Evolutionary conservation across 257 asterid species (phyloP), one percentile per base, ranked within the genome.

Genomic region (Nicotiana otophora): DNA sequence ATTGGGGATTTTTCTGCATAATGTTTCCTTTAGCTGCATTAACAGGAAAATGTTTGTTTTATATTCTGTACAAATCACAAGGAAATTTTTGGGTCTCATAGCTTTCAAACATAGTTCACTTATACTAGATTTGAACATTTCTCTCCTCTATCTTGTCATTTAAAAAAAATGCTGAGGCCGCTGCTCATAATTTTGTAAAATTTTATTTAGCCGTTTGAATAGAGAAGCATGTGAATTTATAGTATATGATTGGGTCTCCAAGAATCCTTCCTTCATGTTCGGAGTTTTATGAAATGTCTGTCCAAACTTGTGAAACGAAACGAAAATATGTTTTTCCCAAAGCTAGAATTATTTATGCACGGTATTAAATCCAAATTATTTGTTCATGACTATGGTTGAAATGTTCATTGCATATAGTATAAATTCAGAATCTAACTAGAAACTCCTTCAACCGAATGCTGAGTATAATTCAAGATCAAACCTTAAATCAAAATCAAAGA

Each of bases 161-260:
- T 75, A 26, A 33, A 72, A 42, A 51, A 72, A 23, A 23, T 26
- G 10, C 63, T 51, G 80, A 75, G 80, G 63, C 17, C 16, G 4
- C 80, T 26, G 80, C 63, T 75, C 26, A 75, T 28, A 75, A 26
- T 75, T 51, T 75, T 75, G 80, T 75, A 75, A 75, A 51, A 74
- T 51, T 55, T 74, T 51, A 75, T 51, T 74, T 75, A 75, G n/a
- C 80, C 46, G 46, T 75, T 51, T 51, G 80, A 75, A 75, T 75
- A 51, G 80, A 75, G 23, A 75, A 75, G 80, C 80, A 75, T 75
- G 80, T 75, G 80, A 74, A 75, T 28, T 51, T 75, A 75, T n/a
- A n/a, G 6, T 10, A 26, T 48, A 74, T 23, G 15, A 15, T 16
- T 15, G 16, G 46, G 7, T 51, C 53, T 74, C 16, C 14, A 72